phyloP scores from a whole-genome alignment of 2,329 filamentous ascomycete species.

The Cladophialophora immunda region DNA sequence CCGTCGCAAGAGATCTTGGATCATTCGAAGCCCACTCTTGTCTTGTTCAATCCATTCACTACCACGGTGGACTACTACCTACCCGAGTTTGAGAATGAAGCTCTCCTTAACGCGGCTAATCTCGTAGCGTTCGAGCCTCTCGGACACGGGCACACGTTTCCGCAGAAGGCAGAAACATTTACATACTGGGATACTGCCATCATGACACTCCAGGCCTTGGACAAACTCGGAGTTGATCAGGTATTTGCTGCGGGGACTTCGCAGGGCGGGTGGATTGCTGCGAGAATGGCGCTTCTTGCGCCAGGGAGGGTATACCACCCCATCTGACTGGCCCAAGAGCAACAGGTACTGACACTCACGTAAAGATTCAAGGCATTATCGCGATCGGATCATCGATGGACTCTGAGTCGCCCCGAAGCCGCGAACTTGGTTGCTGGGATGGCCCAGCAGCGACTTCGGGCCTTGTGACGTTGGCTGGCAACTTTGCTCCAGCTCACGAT shows the following conservation, averaged over 20 bases:
- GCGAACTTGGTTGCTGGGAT: constrained; percentile 60
- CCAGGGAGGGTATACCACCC: constrained; percentile 52
- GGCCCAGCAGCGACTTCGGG: constrained; percentile 44
- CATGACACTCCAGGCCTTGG: constrained; percentile 51
- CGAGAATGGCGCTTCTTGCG: constrained; percentile 61
- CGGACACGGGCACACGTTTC: constrained; percentile 59
- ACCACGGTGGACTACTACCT: constrained; percentile 57
- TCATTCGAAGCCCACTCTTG: constrained; percentile 57
- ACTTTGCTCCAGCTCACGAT: constrained; percentile 46
- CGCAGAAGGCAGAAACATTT: constrained; percentile 53
- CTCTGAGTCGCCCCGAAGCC: constrained; percentile 56
- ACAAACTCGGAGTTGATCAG: constrained; percentile 38
- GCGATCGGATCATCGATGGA: constrained; percentile 64
- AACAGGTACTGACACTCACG: background rate
- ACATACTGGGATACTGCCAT: constrained; percentile 65
- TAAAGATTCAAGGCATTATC: constrained; percentile 61
- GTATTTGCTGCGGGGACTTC: constrained; percentile 56
- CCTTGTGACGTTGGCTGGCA: background rate
- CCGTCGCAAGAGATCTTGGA: background rate
- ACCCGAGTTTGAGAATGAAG: constrained; percentile 48
- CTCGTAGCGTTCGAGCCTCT: constrained; percentile 62
- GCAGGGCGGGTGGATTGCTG: constrained; percentile 63
- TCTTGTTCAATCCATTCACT: constrained; percentile 62
- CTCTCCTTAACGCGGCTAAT: constrained; percentile 53
- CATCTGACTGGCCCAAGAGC: background rate